phyloP scores from a whole-genome alignment of 495 filamentous ascomycete species.

The Penicillium bialowiezense region DNA sequence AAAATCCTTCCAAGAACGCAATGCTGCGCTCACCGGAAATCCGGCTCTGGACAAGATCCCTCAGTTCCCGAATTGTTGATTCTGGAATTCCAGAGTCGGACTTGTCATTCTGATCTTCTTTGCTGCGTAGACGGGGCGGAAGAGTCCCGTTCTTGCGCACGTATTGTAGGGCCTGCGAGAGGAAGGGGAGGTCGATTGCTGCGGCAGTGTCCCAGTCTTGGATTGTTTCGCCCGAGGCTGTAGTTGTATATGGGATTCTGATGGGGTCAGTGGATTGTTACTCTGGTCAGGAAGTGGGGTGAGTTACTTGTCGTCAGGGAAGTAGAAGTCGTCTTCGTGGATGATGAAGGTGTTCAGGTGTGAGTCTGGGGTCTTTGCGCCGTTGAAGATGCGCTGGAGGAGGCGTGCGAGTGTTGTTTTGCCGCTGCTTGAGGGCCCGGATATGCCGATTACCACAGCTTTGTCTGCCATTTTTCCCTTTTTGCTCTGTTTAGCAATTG shows the following conservation, averaged over 20 bases:
- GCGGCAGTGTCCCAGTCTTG: slow-evolving; percentile 86
- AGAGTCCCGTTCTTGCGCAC: slow-evolving; percentile 63
- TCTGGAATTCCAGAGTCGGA: slow-evolving; percentile 48
- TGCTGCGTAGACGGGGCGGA: slow-evolving; percentile 62
- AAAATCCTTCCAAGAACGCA: slow-evolving; percentile 75
- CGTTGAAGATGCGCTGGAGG: slow-evolving; percentile 64
- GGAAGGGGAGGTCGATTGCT: slow-evolving; percentile 63
- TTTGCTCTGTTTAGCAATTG: slow-evolving; percentile 2
- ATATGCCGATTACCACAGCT: slow-evolving; percentile 66
- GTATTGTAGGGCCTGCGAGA: slow-evolving; percentile 59
- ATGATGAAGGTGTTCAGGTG: slow-evolving; percentile 64
- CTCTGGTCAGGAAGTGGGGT: slow-evolving; percentile 13
- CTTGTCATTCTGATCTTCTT: slow-evolving; percentile 72
- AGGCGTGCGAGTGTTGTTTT: slow-evolving; percentile 79
- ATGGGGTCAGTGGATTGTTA: background rate
- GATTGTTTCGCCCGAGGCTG: slow-evolving; percentile 46
- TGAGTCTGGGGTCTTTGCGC: slow-evolving; percentile 4
- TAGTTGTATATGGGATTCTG: slow-evolving; percentile 51
- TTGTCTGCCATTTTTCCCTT: slow-evolving; percentile 5
- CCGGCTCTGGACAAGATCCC: slow-evolving; percentile 7
- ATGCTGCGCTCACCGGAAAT: slow-evolving; percentile 22
- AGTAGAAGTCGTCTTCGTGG: slow-evolving; percentile 93
- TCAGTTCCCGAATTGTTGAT: slow-evolving; percentile 12
- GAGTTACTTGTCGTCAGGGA: slow-evolving; percentile 68
- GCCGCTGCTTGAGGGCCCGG: slow-evolving; percentile 72